Percentiles rank a stretch among this genome's conserved stretches.
Conservation (phyloP, 352 stramenopile species). For the Plasmopara muralis region DNA sequence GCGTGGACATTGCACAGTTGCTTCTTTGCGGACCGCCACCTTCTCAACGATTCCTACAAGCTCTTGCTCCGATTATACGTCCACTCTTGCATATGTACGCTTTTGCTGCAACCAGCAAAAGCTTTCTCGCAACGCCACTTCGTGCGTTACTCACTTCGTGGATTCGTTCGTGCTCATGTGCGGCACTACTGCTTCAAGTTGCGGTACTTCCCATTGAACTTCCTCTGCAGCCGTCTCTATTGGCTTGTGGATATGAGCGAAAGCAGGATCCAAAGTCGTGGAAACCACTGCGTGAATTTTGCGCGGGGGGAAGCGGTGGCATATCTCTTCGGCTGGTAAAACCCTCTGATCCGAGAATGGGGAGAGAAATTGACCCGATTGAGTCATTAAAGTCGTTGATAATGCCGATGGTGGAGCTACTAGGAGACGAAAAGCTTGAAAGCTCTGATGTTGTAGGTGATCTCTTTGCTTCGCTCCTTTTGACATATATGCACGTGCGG, state of each 20-base stretch:
- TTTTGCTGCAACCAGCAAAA: slow-evolving; percentile 65
- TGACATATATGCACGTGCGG: slow-evolving; percentile 70
- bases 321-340: slow-evolving; percentile 35
- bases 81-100: slow-evolving; percentile 66
- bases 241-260: slow-evolving; percentile 26
- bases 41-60: slow-evolving; percentile 41
- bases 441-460: slow-evolving; percentile 57
- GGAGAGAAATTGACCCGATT: slow-evolving; percentile 9
- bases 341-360: not conserved
- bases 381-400: slow-evolving; percentile 33
- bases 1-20: slow-evolving; percentile 42
- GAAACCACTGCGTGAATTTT: slow-evolving; percentile 45
- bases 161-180: slow-evolving; percentile 40
- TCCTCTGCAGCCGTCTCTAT: slow-evolving; percentile 26
- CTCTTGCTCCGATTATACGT: slow-evolving; percentile 41
- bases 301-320: slow-evolving; percentile 51
- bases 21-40: slow-evolving; percentile 65
- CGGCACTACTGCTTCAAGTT: slow-evolving; percentile 44
- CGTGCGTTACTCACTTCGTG: slow-evolving; percentile 24
- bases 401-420: slow-evolving; percentile 42
- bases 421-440: slow-evolving; percentile 61
- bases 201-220: slow-evolving; percentile 43
- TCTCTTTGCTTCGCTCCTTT: slow-evolving; percentile 66
- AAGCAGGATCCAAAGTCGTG: slow-evolving; percentile 22
- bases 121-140: slow-evolving; percentile 30